These are phyloP conservation scores for Immersiella caudata DNA, from an alignment of 495 filamentous ascomycete genomes.

Conservation along the genomic window DNA sequence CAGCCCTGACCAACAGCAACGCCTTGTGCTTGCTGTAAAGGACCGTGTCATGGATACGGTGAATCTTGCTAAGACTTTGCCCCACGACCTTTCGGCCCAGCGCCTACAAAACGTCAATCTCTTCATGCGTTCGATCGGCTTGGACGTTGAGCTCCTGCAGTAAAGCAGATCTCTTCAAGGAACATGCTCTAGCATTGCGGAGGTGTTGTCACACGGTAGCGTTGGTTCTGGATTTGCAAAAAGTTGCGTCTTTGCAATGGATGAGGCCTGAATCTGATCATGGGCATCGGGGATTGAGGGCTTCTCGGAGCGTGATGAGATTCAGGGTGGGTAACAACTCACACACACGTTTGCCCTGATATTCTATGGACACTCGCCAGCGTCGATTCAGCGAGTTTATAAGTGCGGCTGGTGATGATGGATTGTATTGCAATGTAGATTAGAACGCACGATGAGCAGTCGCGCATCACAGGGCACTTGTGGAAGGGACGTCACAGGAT, in stretches of 20 bases:
- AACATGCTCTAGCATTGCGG: not conserved
- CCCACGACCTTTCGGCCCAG: constrained; percentile 76
- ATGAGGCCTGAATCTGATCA: not conserved
- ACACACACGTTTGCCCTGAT: not conserved
- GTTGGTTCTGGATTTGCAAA: constrained; percentile 20
- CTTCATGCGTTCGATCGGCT: constrained; percentile 96
- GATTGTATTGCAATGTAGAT: constrained; percentile 22
- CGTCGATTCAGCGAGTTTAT: constrained; percentile 14
- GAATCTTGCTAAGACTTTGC: constrained; percentile 80
- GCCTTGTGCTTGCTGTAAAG: constrained; percentile 93
- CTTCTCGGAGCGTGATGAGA: not conserved
- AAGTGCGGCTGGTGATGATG: not conserved
- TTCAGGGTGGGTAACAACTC: not conserved
- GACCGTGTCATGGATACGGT: constrained; percentile 98
- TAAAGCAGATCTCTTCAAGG: constrained; percentile 41
- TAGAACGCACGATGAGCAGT: not conserved
- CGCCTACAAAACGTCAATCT: constrained; percentile 91
- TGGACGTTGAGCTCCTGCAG: constrained; percentile 92
- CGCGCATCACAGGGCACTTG: not conserved
- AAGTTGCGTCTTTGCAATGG: not conserved
- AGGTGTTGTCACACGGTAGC: not conserved
- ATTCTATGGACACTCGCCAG: not conserved
- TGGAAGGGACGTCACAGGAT: not conserved
- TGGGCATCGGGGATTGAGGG: not conserved
- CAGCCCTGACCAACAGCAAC: constrained; percentile 88